Percentiles rank a stretch among this genome's conserved stretches.
phyloP scores from a whole-genome alignment of 2,329 filamentous ascomycete genomes.

The Scedosporium minutisporum region DNA sequence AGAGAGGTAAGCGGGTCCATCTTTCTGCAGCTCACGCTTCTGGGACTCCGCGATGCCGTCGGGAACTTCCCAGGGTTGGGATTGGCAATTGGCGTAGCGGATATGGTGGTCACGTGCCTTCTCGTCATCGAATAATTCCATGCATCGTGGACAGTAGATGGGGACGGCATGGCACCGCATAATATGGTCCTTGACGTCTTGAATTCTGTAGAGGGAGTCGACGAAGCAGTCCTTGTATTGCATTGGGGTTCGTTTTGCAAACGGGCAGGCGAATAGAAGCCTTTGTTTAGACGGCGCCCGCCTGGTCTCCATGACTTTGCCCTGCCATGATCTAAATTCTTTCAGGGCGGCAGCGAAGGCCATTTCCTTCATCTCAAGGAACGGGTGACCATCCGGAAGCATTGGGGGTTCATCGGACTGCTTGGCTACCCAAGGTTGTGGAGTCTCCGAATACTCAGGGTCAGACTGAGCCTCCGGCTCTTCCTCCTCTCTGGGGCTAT shows the following conservation, averaged over 20 bases:
- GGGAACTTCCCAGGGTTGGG: neutral
- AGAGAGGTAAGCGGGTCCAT: neutral
- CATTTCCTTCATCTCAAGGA: constrained; percentile 3
- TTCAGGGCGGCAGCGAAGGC: neutral
- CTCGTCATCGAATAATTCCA: constrained; percentile 6
- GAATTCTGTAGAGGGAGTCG: neutral
- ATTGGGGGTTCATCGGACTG: neutral
- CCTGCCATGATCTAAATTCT: neutral
- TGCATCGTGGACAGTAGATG: constrained; percentile 7
- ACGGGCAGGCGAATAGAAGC: constrained; percentile 3
- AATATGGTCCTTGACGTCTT: constrained; percentile 3
- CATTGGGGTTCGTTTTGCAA: neutral
- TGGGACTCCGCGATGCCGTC: constrained; percentile 7
- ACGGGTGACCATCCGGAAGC: constrained; percentile 1
- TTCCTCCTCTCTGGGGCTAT: neutral
- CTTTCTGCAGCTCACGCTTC: constrained; percentile 1
- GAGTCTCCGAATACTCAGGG: constrained; percentile 29
- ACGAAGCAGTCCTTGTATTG: constrained; percentile 2
- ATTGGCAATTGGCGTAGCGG: neutral
- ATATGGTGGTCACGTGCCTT: constrained; percentile 4
- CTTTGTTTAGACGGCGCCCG: neutral
- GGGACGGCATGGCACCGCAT: neutral
- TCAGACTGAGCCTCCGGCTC: constrained; percentile 19
- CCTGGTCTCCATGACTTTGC: neutral
- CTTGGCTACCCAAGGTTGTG: neutral